Percentiles rank a stretch among this genome's conserved stretches.
Conservation (phyloP, 331 rosid species). For the Quercus tomentella region DNA sequence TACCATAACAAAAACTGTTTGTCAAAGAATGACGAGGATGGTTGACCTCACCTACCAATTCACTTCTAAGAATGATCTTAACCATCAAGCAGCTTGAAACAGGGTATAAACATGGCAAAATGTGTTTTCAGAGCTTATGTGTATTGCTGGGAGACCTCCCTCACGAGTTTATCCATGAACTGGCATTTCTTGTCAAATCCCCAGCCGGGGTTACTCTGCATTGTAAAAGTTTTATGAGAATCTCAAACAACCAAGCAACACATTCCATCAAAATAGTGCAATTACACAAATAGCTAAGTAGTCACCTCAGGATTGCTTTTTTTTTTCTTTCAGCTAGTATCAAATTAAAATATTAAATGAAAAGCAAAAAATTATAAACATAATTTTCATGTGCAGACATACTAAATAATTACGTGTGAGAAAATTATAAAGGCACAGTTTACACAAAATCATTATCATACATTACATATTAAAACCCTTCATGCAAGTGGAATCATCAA, state of each 20-base stretch:
- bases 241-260: neutral
- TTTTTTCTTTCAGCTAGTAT: neutral
- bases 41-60: neutral
- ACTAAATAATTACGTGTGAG: neutral
- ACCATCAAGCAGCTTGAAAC: neutral
- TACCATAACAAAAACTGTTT: neutral
- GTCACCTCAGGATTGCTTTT: neutral
- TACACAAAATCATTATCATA: neutral
- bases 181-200: conserved; percentile 86
- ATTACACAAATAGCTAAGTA: neutral
- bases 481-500: neutral
- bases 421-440: neutral
- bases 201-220: conserved; percentile 99
- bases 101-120: neutral
- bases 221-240: neutral
- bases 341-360: neutral
- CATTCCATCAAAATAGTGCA: conserved; percentile 14
- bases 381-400: neutral
- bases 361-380: neutral
- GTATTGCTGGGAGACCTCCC: conserved; percentile 64
- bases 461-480: neutral
- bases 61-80: neutral
- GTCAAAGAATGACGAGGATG: neutral
- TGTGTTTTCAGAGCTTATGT: conserved; percentile 30
- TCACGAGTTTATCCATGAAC: conserved; percentile 85